Evolutionary conservation across 2,329 filamentous ascomycete species (phyloP), one percentile per base, ranked within the genome.

Genomic region (Apiospora arundinis): DNA sequence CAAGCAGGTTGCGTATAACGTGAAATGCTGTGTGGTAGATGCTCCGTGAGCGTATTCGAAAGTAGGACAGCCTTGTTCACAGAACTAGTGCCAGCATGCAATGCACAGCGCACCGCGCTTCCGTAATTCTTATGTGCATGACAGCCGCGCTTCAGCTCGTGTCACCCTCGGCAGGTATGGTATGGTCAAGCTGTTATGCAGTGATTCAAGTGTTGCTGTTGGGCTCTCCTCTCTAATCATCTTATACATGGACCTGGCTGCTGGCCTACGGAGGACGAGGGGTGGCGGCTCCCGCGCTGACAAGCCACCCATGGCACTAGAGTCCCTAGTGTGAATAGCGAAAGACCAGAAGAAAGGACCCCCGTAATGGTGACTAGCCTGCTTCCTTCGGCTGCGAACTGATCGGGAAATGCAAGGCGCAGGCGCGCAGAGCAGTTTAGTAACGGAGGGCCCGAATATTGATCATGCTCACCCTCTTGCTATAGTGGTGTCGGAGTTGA

Each of bases 81-180:
- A 56, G 18, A n/a, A 12, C 14, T 4, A 4, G 14, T 16, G 21
- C 14, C 37, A n/a, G 11, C 56, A 63, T 63, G 56, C 21, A 63
- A 60, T 37, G 52, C 52, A 60, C 28, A 16, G 52, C 52, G 52
- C 52, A 60, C 52, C 25, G 52, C 52, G 49, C 49, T 56, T 56
- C 28, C 52, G 16, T 8, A 37, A 28, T 60, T 60, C 52, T 60
- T 60, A 60, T 37, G 52, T n/a, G 28, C 52, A 37, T 60, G 52
- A 9, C 28, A 60, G 28, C 52, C 52, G 52, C 52, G 56, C 56
- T 63, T n/a, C 32, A 40, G 56, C 32, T 40, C 56, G 56, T 63
- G 11, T 32, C 18, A 63, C 56, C 56, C 32, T 63, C n/a, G 5
- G 6, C 32, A 4, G 32, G 21, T 9, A 21, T 40, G 32, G 28